These are phyloP conservation scores for Picochlorum sp. DNA, from an alignment of 139 green algal species.

Conservation along the genomic window DNA sequence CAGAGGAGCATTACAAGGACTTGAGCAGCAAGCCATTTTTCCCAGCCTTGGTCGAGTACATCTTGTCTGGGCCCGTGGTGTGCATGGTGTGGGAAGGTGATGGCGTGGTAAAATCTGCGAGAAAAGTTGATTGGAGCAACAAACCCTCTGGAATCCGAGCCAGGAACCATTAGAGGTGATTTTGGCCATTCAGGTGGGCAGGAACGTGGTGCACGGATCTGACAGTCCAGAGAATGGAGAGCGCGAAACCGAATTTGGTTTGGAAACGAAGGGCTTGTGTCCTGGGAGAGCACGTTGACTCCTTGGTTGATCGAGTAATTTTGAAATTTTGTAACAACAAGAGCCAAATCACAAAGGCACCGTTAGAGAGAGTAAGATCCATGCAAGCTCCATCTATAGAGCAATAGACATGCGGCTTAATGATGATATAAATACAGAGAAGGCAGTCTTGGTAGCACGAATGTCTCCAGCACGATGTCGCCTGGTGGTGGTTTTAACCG, in stretches of 20 bases:
- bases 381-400: background rate
- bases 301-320: conserved; percentile 65
- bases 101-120: conserved; percentile 80
- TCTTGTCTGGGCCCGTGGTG: conserved; percentile 92
- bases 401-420: no score
- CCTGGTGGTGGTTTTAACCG: no score
- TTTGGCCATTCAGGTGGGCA: conserved; percentile 88
- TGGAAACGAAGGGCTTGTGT: conserved; percentile 42
- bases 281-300: conserved; percentile 50
- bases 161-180: conserved; percentile 85
- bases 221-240: conserved; percentile 86
- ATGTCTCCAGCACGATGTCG: no score
- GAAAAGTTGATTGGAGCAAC: conserved; percentile 69
- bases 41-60: conserved; percentile 90
- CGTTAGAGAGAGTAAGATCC: background rate
- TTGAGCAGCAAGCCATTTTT: conserved; percentile 92
- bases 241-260: conserved; percentile 88
- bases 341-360: background rate
- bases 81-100: conserved; percentile 97
- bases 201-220: conserved; percentile 92
- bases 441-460: no score
- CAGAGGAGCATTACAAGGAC: conserved; percentile 94
- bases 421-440: no score
- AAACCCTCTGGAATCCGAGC: conserved; percentile 85
- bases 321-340: conserved; percentile 12